Base-by-base conservation (phyloP, 2,329 filamentous ascomycete genomes). In the Penicillium rolfsii region DNA sequence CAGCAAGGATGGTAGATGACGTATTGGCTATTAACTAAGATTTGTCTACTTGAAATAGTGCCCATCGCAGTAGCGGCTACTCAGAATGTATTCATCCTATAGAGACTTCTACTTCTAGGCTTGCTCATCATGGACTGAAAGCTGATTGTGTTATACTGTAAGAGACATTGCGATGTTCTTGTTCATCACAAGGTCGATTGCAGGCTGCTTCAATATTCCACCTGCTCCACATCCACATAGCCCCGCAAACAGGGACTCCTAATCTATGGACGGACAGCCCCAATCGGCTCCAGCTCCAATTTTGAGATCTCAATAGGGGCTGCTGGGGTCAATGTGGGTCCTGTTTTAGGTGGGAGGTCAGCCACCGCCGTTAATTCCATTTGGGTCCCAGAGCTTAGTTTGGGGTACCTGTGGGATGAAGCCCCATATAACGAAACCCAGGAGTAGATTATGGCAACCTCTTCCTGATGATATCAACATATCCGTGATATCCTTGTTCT, bases 1-100 rank as follows among this genome's bases (percentile, higher is more conserved):
- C 70, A 14, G 64, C 67, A 11, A 63, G 59, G 50, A 75, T 77
- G 74, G 73, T 76, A 5, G 70, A 76, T 36, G 70, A 71, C 64
- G 70, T 75, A 12, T 55, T 76, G 52, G 65, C 63, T 22, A 40
- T 66, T 14, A 33, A 61, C 30, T 61, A 38, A 22, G 19, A 30
- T 22, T 14, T n/a, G 4, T 16, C 11, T 19, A 19, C 19, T 40
- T 14, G 14, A 24, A 11, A 46, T 55, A 35, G 16, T 11, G 4
- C 30, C 38, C 2, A 24, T 11, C n/a, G 9, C 26, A 38, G 19
- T 3, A 19, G 35, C 19, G 19, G 36, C 24, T n/a, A 5, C 26
- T 22, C n/a, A 56, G 26, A 28, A 16, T 36, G 16, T 38, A 8
- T 7, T 19, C 1, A 19, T 38, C 33, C 2, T 12, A 16, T 28